Base-by-base conservation (phyloP, 352 stramenopile genomes). In the Plasmopara halstedii region DNA sequence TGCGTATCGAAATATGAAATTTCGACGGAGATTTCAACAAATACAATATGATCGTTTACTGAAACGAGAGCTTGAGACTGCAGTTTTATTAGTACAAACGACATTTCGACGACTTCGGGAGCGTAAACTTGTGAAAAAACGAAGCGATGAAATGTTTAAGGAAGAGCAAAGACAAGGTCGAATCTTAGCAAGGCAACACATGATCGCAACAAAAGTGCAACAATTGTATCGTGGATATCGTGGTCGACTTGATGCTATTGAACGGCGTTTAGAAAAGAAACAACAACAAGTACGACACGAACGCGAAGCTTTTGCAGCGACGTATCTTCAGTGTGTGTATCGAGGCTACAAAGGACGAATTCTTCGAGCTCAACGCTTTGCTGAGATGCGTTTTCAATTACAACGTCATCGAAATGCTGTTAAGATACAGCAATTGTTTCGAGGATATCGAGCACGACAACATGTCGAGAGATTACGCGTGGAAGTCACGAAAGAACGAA, bases 251-350 rank as follows among this genome's bases (percentile, higher is more conserved):
- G 75, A 88, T 40, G 65, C 58, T 2, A 50, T 70, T 0, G 52
- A 88, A 27, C 15, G 82, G 9, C 67, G 64, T 10, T 72, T 73
- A 6, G 64, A 76, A 3, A 52, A 66, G 13, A 68, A 85, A 23
- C 64, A 70, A 0, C 62, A 73, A 15, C 59, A 50, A 10, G 58
- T 58, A 4, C 73, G 85, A 22, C 23, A 49, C n/a, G 64, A 76
- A 15, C 41, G 50, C 42, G 75, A 89, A 35, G 41, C 59, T 18
- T 38, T 61, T 10, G 57, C 72, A 1, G 79, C 70, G 4, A 27
- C 56, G 14, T 70, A 78, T n/a, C 49, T 97, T 13, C 83, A 95
- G 36, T 75, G 79, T 6, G 57, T 93, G 15, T 93, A 81, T 43
- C 71, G 83, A 4, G 73, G 74, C 8, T 80, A 88, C 43, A 58